Evolutionary conservation across 768 basidiomycete genomes (phyloP), one percentile per base, ranked within the genome.

Genomic region (Boletus barrowsii): DNA sequence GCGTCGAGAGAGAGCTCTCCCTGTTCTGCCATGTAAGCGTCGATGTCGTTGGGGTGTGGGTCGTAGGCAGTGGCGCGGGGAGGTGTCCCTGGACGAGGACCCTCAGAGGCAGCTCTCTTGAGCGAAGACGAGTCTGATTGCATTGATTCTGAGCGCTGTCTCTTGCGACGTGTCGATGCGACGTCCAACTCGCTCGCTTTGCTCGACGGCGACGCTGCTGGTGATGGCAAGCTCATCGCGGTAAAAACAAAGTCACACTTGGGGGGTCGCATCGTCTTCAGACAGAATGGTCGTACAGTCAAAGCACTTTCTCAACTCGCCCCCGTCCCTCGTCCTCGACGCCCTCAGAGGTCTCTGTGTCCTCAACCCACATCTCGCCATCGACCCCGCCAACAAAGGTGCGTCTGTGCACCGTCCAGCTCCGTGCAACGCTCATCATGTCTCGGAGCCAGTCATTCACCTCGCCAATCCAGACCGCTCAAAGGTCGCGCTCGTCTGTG

Each of bases 271-370:
- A 2, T 22, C 32, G 11, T 13, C n/a, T 6, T 15, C 36, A 37
- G 22, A 22, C 22, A 22, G 22, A 22, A 22, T 33, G 17, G 29
- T 20, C 47, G 46, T 58, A 33, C 22, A 39, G 20, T 39, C 37
- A 17, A 94, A 96, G 64, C 94, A 97, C 74, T 82, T 97, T 58
- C 59, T 90, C 56, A 93, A 94, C 71, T 66, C 78, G 4, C 78
- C 92, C 2, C 72, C 81, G 35, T 75, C 82, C 3, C 79, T 95
- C 39, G 93, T 93, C 22, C 67, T 85, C 48, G 88, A 95, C 65
- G 86, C 91, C 0, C 82, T 97, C 40, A 72, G 76, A 54, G 93
- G 92, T 4, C 73, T 93, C 22, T 83, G 81, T 62, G 77, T 79
- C 1, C 57, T 86, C 46, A 94, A 95, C 70, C 85, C 90, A 0